Conservation (phyloP, 1,284 basidiomycete species). For the Puccinia novopanici region DNA sequence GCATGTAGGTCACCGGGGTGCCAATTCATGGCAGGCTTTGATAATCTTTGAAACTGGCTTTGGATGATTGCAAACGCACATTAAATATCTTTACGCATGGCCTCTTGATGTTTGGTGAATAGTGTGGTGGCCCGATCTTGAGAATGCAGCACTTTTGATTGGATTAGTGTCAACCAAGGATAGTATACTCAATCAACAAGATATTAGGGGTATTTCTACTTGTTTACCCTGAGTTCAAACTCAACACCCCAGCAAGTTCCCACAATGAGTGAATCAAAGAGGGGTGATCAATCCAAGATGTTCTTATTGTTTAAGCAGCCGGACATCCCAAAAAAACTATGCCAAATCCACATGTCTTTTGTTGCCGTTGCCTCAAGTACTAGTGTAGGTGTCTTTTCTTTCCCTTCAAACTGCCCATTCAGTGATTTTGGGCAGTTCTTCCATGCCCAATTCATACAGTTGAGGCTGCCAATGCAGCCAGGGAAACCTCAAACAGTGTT, state of each 20-base stretch:
- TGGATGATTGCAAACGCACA: slow-evolving; percentile 1
- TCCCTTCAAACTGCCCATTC: slow-evolving; percentile 5
- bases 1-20: background rate
- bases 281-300: background rate
- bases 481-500: background rate
- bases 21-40: background rate
- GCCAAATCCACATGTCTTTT: slow-evolving; percentile 13
- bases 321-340: no score
- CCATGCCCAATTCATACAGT: slow-evolving; percentile 20
- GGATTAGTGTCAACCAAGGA: background rate
- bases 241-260: background rate
- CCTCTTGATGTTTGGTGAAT: slow-evolving; percentile 7
- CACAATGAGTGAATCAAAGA: slow-evolving; percentile 5
- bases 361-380: slow-evolving; percentile 15
- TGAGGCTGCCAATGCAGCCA: slow-evolving; percentile 11
- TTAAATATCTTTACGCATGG: slow-evolving; percentile 12
- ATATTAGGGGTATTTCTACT: slow-evolving; percentile 32
- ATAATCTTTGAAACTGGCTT: background rate
- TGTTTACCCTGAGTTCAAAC: background rate
- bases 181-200: slow-evolving; percentile 29
- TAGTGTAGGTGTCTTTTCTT: slow-evolving; percentile 26
- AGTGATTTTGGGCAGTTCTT: background rate
- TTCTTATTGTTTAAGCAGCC: slow-evolving; percentile 30
- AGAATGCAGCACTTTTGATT: background rate
- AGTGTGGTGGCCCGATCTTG: background rate